Evolutionary conservation across 495 filamentous ascomycete genomes (phyloP), one percentile per base, ranked within the genome.

Genomic region (Annulohypoxylon nitens): DNA sequence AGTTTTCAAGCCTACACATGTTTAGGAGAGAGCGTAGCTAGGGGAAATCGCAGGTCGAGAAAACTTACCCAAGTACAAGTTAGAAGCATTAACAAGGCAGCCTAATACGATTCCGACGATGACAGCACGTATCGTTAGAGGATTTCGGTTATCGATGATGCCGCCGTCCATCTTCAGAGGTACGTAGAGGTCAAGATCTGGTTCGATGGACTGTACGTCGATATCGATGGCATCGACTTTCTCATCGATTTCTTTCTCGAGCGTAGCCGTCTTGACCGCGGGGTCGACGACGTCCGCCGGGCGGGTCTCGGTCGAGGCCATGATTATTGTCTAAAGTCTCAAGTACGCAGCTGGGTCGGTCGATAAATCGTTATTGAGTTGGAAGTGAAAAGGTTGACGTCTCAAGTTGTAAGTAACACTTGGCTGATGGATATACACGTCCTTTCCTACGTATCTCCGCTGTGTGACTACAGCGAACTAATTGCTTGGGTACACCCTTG

Each of bases 31-130:
- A 14, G 41, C 64, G 47, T 8, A 33, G 26, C 25, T 11, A 14
- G 34, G 16, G n/a, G 16, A 23, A 45, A 9, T 30, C 37, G 47
- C 30, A 25, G 45, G 12, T 55, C 18, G 55, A 18, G 36, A 45
- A 10, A 9, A 79, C 83, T 72, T 61, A 87, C 85, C 89, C 51
- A 91, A 86, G 68, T 91, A 91, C 60, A 91, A 72, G 76, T 91
- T 92, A 37, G 88, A 90, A 11, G 88, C 87, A 78, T 88, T 89
- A 37, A 91, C 88, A 10, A 91, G 81, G 25, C 80, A 85, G 61
- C 90, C 90, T 55, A 90, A 83, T 59, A 88, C 66, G 67, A 86
- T 83, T 50, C 90, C 90, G 62, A 87, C 78, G 54, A 88, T 25
- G 36, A 91, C 75, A 43, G 89, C 88, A 26, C 90, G 82, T 67